A percentile compares a stretch with the other conserved stretches of the same genome.
Conservation (phyloP, 1,139 yeast genomes). For the Geotrichum citri-aurantii region DNA sequence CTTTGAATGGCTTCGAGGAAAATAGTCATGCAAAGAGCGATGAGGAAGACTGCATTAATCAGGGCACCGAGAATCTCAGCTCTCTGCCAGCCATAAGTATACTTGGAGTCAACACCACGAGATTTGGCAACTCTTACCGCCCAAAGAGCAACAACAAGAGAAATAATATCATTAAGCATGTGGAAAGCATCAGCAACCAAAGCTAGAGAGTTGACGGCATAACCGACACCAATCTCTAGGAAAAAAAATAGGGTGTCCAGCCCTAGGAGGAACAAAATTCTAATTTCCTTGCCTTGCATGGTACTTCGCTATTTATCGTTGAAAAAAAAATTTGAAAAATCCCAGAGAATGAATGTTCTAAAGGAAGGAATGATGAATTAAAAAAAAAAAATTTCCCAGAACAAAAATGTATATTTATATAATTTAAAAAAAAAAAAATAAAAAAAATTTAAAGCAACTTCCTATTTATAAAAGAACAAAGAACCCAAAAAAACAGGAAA, state of each 20-base stretch:
- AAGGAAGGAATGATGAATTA: background rate
- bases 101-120: slow-evolving; percentile 76
- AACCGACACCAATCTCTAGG: slow-evolving; percentile 73
- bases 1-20: slow-evolving; percentile 90
- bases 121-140: slow-evolving; percentile 87
- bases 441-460: background rate
- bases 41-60: slow-evolving; percentile 83
- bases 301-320: background rate
- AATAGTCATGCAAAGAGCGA: slow-evolving; percentile 89
- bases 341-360: too few species aligned
- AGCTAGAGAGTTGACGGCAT: slow-evolving; percentile 86
- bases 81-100: slow-evolving; percentile 94
- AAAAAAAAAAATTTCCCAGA: too few species aligned
- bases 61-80: slow-evolving; percentile 96
- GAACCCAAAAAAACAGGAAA: background rate
- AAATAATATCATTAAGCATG: slow-evolving; percentile 91
- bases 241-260: slow-evolving; percentile 82
- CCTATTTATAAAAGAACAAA: background rate
- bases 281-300: slow-evolving; percentile 54
- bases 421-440: background rate
- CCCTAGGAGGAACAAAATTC: slow-evolving; percentile 65
- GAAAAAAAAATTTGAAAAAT: background rate
- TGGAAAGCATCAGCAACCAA: slow-evolving; percentile 95
- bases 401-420: too few species aligned
- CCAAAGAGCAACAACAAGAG: slow-evolving; percentile 89